These are phyloP conservation scores for Candida dajiaensis DNA, from an alignment of 805 yeast species.

Conservation along the genomic window DNA sequence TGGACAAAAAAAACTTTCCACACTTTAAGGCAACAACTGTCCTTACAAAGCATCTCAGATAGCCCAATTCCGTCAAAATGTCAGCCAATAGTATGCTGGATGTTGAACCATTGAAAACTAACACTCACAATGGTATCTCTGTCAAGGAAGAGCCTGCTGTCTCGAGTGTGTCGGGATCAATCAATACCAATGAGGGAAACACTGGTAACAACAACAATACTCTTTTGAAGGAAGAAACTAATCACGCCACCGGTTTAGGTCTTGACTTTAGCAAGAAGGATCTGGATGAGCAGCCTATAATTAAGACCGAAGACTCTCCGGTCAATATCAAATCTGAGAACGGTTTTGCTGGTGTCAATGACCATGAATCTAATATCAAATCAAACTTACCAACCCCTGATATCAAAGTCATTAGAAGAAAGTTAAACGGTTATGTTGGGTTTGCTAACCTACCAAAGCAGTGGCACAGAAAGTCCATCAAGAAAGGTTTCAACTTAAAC, in stretches of 20 bases:
- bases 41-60: background rate
- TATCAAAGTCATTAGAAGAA: conserved; percentile 66
- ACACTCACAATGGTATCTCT: background rate
- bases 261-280: conserved; percentile 4
- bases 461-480: conserved; percentile 93
- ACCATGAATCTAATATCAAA: conserved; percentile 4
- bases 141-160: conserved; percentile 6
- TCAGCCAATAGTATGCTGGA: background rate
- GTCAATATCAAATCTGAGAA: conserved; percentile 1
- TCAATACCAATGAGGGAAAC: background rate
- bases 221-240: background rate
- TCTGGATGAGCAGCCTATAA: background rate
- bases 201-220: background rate
- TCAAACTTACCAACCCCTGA: conserved; percentile 29
- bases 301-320: conserved; percentile 2
- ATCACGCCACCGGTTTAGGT: conserved; percentile 6
- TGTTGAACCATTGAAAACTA: background rate
- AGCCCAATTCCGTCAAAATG: background rate
- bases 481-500: conserved; percentile 85
- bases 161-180: background rate
- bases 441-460: conserved; percentile 97
- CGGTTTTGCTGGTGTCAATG: conserved; percentile 1
- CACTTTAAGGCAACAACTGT: background rate
- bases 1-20: background rate
- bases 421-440: conserved; percentile 89